A percentile compares a stretch with the other conserved stretches of the same genome.
These are phyloP conservation scores for Botrytis medusae DNA, from an alignment of 2,329 filamentous ascomycete species.

Conservation along the genomic window DNA sequence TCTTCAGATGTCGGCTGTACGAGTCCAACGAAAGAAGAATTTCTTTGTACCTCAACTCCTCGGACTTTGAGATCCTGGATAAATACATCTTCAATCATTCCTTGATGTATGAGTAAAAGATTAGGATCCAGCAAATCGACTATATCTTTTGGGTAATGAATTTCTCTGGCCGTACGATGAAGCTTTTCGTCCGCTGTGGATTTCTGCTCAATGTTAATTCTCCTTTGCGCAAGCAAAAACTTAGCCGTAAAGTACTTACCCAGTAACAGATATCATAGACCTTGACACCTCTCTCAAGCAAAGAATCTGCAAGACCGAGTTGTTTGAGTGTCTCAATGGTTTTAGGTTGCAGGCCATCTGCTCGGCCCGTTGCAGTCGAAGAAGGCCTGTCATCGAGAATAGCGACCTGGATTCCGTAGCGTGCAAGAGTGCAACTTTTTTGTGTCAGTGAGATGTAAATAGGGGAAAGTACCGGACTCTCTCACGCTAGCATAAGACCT, in stretches of 20 bases:
- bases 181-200: slow-evolving; percentile 26
- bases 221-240: background rate
- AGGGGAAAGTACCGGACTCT: background rate
- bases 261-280: slow-evolving; percentile 59
- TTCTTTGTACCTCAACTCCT: slow-evolving; percentile 49
- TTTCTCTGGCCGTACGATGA: slow-evolving; percentile 41
- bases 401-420: slow-evolving; percentile 64
- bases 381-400: slow-evolving; percentile 69
- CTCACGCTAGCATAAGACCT: slow-evolving; percentile 44
- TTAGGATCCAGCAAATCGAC: slow-evolving; percentile 37
- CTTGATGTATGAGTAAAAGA: slow-evolving; percentile 53
- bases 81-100: slow-evolving; percentile 50
- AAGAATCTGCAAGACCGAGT: slow-evolving; percentile 54
- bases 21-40: slow-evolving; percentile 46
- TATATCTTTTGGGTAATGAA: slow-evolving; percentile 36
- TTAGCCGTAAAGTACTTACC: slow-evolving; percentile 44
- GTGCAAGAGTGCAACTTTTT: slow-evolving; percentile 48
- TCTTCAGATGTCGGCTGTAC: slow-evolving; percentile 27
- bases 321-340: slow-evolving; percentile 64
- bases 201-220: slow-evolving; percentile 45
- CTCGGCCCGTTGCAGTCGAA: slow-evolving; percentile 60
- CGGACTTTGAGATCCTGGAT: slow-evolving; percentile 54
- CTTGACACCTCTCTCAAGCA: slow-evolving; percentile 58
- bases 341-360: slow-evolving; percentile 61
- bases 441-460: slow-evolving; percentile 42